Evolutionary conservation across 2,329 filamentous ascomycete genomes (phyloP).

Genomic region (Alternaria infectoria): DNA sequence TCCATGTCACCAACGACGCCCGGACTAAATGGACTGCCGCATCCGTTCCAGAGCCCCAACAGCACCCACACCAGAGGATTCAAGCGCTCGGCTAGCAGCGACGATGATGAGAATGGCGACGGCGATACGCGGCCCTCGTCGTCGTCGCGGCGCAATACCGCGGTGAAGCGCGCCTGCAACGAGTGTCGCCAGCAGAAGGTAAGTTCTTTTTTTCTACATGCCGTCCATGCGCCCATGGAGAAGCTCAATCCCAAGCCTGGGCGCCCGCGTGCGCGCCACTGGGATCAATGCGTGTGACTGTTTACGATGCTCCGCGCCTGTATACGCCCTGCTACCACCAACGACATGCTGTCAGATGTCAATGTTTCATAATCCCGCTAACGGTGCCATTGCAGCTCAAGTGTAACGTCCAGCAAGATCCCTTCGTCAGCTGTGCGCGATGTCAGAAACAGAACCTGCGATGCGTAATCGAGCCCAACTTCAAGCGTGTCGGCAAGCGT

Average conservation of each 20-base stretch:
- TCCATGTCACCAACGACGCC: slow-evolving; percentile 44
- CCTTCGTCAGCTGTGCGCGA: slow-evolving; percentile 77
- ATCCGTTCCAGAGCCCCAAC: slow-evolving; percentile 39
- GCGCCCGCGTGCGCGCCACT: not conserved
- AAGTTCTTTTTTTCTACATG: slow-evolving; percentile 23
- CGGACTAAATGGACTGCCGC: slow-evolving; percentile 29
- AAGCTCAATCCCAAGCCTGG: not conserved
- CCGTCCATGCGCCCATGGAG: not conserved
- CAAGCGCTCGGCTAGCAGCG: slow-evolving; percentile 47
- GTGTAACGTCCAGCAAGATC: slow-evolving; percentile 83
- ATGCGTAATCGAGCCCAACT: slow-evolving; percentile 87
- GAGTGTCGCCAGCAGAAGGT: slow-evolving; percentile 88
- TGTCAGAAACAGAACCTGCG: slow-evolving; percentile 80
- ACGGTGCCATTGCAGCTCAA: slow-evolving; percentile 63
- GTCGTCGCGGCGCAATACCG: slow-evolving; percentile 41
- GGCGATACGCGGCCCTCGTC: slow-evolving; percentile 28
- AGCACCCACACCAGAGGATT: slow-evolving; percentile 40
- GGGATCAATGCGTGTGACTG: not conserved
- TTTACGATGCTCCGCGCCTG: not conserved
- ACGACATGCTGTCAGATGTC: not conserved
- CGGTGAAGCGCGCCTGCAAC: slow-evolving; percentile 76
- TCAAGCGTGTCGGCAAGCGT: slow-evolving; percentile 82
- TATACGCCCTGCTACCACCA: not conserved
- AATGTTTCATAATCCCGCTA: slow-evolving; percentile 14
- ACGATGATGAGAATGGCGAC: slow-evolving; percentile 46